These are phyloP conservation scores for Elsinoe batatas DNA, from an alignment of 2,329 filamentous ascomycete genomes.

Conservation along the genomic window DNA sequence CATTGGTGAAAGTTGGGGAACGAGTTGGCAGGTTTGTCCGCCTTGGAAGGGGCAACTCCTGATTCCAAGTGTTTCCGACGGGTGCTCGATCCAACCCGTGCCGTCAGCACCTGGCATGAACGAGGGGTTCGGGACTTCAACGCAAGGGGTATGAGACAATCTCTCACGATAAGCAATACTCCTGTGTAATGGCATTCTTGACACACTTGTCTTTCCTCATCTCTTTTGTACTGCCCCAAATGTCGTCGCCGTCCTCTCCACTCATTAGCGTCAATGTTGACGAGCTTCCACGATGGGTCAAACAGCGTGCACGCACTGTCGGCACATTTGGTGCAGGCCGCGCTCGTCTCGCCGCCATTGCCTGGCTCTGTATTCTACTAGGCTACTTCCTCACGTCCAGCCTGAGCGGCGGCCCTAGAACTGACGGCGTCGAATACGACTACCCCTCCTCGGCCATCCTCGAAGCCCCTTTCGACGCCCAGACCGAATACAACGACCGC, in stretches of 20 bases:
- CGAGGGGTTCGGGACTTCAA: not conserved
- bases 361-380: slow-evolving; percentile 21
- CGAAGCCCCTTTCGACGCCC: slow-evolving; percentile 20
- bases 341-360: slow-evolving; percentile 21
- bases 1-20: slow-evolving; percentile 32
- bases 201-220: not conserved
- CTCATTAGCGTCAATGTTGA: slow-evolving; percentile 8
- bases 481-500: not conserved
- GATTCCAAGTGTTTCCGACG: too few relatives aligned
- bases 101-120: not conserved
- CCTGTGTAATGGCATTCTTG: not conserved
- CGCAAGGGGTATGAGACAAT: slow-evolving; percentile 1
- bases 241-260: slow-evolving; percentile 8
- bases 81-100: not conserved
- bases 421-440: slow-evolving; percentile 16
- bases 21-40: slow-evolving; percentile 18
- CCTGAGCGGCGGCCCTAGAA: slow-evolving; percentile 17
- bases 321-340: slow-evolving; percentile 16
- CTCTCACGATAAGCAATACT: not conserved
- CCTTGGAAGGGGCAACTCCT: too few relatives aligned
- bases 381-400: slow-evolving; percentile 25
- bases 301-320: not conserved
- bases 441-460: slow-evolving; percentile 18
- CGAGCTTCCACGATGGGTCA: slow-evolving; percentile 14
- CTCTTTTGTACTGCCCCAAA: not conserved